Evolutionary conservation across 192 early-diverging fungal species (phyloP), one percentile per base, ranked within the genome.

Genomic region (Umbelopsis sp.): DNA sequence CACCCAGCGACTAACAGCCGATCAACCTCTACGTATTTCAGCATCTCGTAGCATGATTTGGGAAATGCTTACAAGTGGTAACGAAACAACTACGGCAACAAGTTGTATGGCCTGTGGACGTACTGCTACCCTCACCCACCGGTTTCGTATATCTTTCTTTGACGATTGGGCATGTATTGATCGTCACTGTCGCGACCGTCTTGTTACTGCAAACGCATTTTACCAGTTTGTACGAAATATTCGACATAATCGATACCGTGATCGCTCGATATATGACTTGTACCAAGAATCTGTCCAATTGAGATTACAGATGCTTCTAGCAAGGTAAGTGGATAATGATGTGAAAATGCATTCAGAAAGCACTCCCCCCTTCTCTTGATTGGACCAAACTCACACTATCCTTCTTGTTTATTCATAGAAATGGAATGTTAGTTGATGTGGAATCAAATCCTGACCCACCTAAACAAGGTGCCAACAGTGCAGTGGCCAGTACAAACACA

Each of bases 211-310:
- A 5, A 90, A 92, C 68, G 95, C 94, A 47, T 98, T 98, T 71
- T 98, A 97, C 80, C 85, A 88, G 25, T 97, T 97, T 83, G 84
- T 96, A 41, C 86, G 93, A 34, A 90, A 95, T 59, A 77, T 98
- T 51, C 88, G 93, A 70, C 90, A 90, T 47, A 94, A 95, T 1
- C 82, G 91, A 24, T 97, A 91, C 77, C 83, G 90, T 20, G 86
- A 86, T 67, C 86, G 94, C 17, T 78, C 86, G 0, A 83, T 88
- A n/a, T 85, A 88, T 69, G 94, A 97, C 56, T 59, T 97, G 32
- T 98, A 94, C 79, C 77, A 88, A 49, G 95, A 98, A 72, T 88
- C 89, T 36, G 82, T 93, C 41, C 84, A 89, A 29, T 79, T 96
- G 54, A 89, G 94, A 44, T 85, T 96, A 16, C 89, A 91, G 72